Percentiles rank a stretch among this genome's conserved stretches.
phyloP scores from a whole-genome alignment of 805 yeast genomes.

The Ascoidea tarda region DNA sequence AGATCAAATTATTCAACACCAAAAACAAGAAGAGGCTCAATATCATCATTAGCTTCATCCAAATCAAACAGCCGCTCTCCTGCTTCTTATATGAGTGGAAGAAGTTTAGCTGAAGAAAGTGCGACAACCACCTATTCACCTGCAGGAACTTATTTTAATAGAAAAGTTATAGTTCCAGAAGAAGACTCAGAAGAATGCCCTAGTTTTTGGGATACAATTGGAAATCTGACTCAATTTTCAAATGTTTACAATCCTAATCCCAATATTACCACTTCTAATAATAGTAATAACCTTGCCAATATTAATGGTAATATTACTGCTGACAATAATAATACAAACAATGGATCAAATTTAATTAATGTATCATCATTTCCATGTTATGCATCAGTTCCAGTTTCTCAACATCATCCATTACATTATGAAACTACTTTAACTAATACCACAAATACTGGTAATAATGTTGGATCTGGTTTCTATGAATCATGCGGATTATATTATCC shows the following conservation, averaged over 20 bases:
- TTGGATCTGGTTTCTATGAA: background rate
- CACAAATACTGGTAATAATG: background rate
- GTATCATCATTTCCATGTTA: background rate
- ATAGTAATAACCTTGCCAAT: constrained; percentile 6
- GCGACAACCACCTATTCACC: constrained; percentile 5
- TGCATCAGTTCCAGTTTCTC: constrained; percentile 27
- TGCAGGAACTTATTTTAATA: constrained; percentile 7
- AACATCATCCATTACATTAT: constrained; percentile 38
- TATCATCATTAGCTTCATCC: background rate
- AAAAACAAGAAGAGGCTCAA: background rate
- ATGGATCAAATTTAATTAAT: constrained; percentile 1
- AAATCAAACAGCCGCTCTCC: background rate
- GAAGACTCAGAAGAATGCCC: constrained; percentile 47
- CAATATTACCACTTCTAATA: constrained; percentile 2
- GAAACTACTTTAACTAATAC: constrained; percentile 11
- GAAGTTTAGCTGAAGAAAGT: background rate
- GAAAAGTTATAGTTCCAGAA: constrained; percentile 11
- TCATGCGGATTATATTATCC: background rate
- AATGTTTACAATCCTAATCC: constrained; percentile 11
- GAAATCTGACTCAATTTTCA: constrained; percentile 33
- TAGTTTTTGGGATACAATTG: constrained; percentile 62
- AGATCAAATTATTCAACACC: background rate
- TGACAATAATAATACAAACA: background rate
- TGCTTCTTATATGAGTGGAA: background rate
- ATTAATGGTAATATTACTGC: background rate